Evolutionary conservation across 176 grass and related monocot species (phyloP).

Genomic region (Avena insularis): DNA sequence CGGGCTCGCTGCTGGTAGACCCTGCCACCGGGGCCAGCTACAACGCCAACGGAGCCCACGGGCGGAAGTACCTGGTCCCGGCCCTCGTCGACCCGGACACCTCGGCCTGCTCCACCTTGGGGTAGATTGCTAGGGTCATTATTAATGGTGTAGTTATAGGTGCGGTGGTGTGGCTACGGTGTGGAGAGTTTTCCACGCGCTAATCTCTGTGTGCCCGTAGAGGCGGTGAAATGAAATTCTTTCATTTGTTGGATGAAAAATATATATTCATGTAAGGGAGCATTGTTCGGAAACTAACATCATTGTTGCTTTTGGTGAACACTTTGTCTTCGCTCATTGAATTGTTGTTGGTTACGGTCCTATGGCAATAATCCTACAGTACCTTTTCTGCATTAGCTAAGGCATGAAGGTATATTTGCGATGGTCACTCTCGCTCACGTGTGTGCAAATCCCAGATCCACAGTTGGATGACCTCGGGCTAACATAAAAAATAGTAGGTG

Average conservation of each 20-base stretch:
- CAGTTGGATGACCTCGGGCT: background rate
- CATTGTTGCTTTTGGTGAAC: background rate
- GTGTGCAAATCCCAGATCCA: too few species aligned
- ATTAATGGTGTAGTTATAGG: background rate
- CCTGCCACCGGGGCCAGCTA: slow-evolving; percentile 67
- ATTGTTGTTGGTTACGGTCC: too few species aligned
- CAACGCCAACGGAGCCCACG: slow-evolving; percentile 72
- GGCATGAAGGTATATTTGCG: too few species aligned
- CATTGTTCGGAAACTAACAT: background rate
- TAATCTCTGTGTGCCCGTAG: slow-evolving; percentile 32
- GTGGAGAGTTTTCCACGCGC: slow-evolving; percentile 47
- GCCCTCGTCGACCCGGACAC: slow-evolving; percentile 88
- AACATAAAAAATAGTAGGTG: background rate
- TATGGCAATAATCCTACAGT: too few species aligned
- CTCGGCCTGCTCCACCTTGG: slow-evolving; percentile 73
- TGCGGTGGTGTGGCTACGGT: background rate
- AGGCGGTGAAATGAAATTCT: slow-evolving; percentile 61
- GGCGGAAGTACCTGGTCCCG: slow-evolving; percentile 80
- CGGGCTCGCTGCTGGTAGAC: slow-evolving; percentile 72
- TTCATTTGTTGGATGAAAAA: slow-evolving; percentile 91
- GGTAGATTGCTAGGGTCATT: slow-evolving; percentile 40
- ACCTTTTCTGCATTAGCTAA: too few species aligned
- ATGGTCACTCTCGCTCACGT: too few species aligned
- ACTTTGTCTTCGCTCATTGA: background rate
- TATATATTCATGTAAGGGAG: background rate